Evolutionary conservation across 129 eudicot species (phyloP).

Genomic region (Helianthus tuberosus): DNA sequence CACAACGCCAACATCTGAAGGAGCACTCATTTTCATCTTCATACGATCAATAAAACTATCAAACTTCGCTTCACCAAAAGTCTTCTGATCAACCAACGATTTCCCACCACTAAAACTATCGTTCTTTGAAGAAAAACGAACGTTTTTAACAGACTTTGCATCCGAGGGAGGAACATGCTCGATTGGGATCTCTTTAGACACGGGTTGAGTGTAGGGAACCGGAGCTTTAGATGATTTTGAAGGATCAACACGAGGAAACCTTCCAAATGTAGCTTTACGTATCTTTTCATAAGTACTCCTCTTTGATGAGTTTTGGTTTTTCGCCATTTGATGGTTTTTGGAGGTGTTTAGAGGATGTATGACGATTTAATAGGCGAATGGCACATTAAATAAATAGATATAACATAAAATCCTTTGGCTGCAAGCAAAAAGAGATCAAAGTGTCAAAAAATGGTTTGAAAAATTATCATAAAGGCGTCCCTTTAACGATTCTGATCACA

Average conservation of each 20-base stretch:
- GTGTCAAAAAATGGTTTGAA: constrained; percentile 40
- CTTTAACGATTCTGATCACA: constrained; percentile 34
- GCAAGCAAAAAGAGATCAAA: constrained; percentile 21
- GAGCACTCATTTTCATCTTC: constrained; percentile 51
- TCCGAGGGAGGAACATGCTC: constrained; percentile 25
- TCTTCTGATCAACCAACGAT: constrained; percentile 23
- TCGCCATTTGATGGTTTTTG: constrained; percentile 35
- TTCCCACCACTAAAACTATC: not conserved
- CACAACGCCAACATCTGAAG: constrained; percentile 31
- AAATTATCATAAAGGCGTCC: constrained; percentile 8
- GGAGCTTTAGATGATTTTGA: constrained; percentile 24
- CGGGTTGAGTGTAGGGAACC: constrained; percentile 20
- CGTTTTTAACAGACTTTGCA: constrained; percentile 23
- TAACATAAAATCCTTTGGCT: not conserved
- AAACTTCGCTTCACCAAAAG: constrained; percentile 34
- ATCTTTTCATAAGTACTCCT: constrained; percentile 37
- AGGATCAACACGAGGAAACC: constrained; percentile 22
- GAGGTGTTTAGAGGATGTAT: not conserved
- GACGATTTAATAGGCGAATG: constrained; percentile 31
- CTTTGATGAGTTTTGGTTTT: constrained; percentile 31
- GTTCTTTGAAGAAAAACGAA: constrained; percentile 10
- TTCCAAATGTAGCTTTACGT: constrained; percentile 34
- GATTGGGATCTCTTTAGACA: constrained; percentile 34
- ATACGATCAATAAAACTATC: constrained; percentile 43
- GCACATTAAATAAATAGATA: not conserved